A percentile compares a stretch with the other conserved stretches of the same genome.
phyloP scores from a whole-genome alignment of 306 rosid genomes.

The Ziziphus jujuba region DNA sequence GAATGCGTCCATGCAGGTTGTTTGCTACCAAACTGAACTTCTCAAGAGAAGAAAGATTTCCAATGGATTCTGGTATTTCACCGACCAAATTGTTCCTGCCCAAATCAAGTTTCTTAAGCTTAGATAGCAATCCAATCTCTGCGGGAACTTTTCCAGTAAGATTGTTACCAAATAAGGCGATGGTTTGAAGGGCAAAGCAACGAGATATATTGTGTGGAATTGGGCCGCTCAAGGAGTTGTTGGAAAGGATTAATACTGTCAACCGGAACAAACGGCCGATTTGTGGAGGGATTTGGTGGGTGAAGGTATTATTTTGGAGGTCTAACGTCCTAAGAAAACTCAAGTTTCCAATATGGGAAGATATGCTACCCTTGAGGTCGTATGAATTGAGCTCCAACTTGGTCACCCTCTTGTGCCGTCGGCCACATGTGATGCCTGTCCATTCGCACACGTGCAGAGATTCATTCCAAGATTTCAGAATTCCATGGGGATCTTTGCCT shows the following conservation, averaged over 20 bases:
- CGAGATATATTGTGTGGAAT: slow-evolving; percentile 16
- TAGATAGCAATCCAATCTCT: neutral
- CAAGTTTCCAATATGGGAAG: slow-evolving; percentile 25
- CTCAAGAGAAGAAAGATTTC: slow-evolving; percentile 26
- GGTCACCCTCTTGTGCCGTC: slow-evolving; percentile 16
- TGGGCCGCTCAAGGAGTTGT: slow-evolving; percentile 24
- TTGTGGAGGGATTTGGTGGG: slow-evolving; percentile 17
- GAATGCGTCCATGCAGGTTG: slow-evolving; percentile 27
- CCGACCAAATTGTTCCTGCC: slow-evolving; percentile 6
- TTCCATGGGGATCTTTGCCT: slow-evolving; percentile 11
- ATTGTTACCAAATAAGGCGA: neutral
- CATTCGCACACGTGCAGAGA: slow-evolving; percentile 27
- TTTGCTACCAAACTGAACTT: neutral
- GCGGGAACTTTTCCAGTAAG: slow-evolving; percentile 13
- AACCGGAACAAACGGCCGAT: slow-evolving; percentile 20
- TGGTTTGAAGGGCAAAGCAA: slow-evolving; percentile 16
- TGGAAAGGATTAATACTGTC: neutral
- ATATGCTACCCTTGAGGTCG: slow-evolving; percentile 7
- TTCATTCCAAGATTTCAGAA: slow-evolving; percentile 29
- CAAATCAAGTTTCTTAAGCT: slow-evolving; percentile 13
- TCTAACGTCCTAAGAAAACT: slow-evolving; percentile 31
- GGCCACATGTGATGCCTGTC: slow-evolving; percentile 25
- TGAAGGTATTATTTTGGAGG: slow-evolving; percentile 31
- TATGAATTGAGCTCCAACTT: slow-evolving; percentile 5
- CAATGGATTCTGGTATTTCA: slow-evolving; percentile 23